Base-by-base conservation (phyloP, 1,284 basidiomycete species). In the Rhodotorula sp. region DNA sequence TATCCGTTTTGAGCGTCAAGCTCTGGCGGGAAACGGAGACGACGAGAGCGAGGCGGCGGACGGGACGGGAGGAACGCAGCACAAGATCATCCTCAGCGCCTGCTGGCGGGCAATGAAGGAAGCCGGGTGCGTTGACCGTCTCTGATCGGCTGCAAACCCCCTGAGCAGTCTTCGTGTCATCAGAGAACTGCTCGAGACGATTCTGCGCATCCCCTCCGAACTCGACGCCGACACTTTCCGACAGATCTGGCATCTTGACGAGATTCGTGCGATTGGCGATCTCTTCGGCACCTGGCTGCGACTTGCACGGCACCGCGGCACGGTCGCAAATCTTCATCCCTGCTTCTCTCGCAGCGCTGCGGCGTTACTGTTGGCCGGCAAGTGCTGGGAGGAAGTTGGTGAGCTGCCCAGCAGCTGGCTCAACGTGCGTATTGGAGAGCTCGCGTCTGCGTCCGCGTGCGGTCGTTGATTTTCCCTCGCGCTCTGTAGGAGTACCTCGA, bases 31-130 rank as follows among this genome's bases (percentile, higher is more conserved):
- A 30, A 31, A 28, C 13, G 64, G 65, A 10, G 70, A 54, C 50
- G 77, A 75, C 15, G 70, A 59, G 30, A 74, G 71, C 2, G 59
- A 34, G 8, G 40, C 15, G 37, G 31, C 26, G 22, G 62, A 62
- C 4, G 18, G 30, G 10, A 48, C 62, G 0, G 76, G 62, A 59
- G 78, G 68, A 2, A 76, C 69, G 26, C 77, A 76, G 64, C 76
- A 78, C 57, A 79, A 80, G 64, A 76, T 79, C 34, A 78, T 81
- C 59, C 65, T 81, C 10, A 78, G 77, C 11, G 80, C 79, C 53
- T 77, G 77, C 20, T 81, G 80, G 80, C 68, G 80, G 40, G 78
- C 79, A 46, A 78, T 80, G 74, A 80, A 80, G 67, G 80, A 80
- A 64, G 78, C 78, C 15, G 64, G 67, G 72, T 69, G n/a, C 59